Evolutionary conservation across 495 filamentous ascomycete genomes (phyloP).

Genomic region (Friedmanniomyces simplex): DNA sequence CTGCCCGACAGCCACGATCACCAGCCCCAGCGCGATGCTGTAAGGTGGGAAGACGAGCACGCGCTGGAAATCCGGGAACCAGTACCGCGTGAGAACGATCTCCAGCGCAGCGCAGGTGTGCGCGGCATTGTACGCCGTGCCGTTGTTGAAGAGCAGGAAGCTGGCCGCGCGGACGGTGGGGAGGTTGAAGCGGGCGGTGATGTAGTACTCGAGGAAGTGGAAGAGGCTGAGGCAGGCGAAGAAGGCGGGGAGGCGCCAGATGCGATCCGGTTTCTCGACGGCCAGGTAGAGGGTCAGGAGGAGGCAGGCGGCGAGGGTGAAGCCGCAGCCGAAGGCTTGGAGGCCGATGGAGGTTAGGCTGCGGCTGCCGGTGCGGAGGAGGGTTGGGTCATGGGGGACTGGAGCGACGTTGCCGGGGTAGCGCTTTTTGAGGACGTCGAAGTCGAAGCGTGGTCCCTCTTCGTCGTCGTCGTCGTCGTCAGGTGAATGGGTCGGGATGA

Average conservation of each 20-base stretch:
- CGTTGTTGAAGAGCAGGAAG: constrained; percentile 81
- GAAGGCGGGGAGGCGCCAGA: constrained; percentile 84
- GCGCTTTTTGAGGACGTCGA: neutral
- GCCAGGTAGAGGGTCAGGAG: constrained; percentile 35
- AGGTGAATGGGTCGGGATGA: neutral
- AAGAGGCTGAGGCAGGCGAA: constrained; percentile 63
- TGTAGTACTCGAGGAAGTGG: constrained; percentile 94
- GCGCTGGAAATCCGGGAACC: constrained; percentile 26
- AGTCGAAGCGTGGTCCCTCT: constrained; percentile 1
- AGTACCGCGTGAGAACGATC: constrained; percentile 46
- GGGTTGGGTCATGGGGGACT: constrained; percentile 17
- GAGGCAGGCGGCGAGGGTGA: constrained; percentile 35
- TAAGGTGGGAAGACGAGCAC: constrained; percentile 27
- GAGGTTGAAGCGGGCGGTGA: constrained; percentile 76
- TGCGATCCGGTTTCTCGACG: constrained; percentile 33
- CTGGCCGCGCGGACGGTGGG: constrained; percentile 54
- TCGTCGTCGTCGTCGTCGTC: constrained; percentile 1
- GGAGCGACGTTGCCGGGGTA: neutral
- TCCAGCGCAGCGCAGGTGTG: constrained; percentile 65
- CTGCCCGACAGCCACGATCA: constrained; percentile 62
- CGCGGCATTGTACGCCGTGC: constrained; percentile 72
- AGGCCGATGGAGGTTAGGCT: constrained; percentile 71
- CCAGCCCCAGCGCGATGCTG: constrained; percentile 43
- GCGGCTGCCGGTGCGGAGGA: constrained; percentile 23
- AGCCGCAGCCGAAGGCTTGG: constrained; percentile 54